These are phyloP conservation scores for Juglanconis juglandina DNA, from an alignment of 2,329 filamentous ascomycete species.

Conservation along the genomic window DNA sequence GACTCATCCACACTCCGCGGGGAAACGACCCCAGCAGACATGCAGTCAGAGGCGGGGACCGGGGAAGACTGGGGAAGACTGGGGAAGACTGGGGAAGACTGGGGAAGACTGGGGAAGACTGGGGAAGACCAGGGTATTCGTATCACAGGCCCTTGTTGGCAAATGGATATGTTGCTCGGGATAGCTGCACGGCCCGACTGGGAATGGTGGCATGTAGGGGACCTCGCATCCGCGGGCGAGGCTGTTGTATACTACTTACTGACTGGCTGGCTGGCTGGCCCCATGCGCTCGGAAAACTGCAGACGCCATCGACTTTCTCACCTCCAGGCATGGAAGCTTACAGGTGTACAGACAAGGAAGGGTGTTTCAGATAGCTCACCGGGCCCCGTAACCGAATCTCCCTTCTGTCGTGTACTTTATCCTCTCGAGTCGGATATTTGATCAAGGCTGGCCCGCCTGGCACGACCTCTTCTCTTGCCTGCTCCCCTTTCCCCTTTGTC, in stretches of 20 bases:
- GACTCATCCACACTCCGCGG: background rate
- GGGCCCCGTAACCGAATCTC: background rate
- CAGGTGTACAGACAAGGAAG: background rate
- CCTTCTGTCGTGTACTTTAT: background rate
- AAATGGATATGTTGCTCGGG: background rate
- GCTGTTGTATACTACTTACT: background rate
- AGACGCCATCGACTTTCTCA: background rate
- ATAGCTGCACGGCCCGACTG: background rate
- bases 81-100: background rate
- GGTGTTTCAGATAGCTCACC: background rate
- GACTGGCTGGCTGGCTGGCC: background rate
- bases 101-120: background rate
- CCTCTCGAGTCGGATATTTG: background rate
- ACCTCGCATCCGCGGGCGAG: conserved; percentile 1
- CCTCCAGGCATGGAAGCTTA: background rate
- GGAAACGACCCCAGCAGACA: background rate
- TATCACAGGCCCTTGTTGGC: background rate
- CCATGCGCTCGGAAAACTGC: background rate
- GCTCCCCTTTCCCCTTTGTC: background rate
- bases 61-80: background rate
- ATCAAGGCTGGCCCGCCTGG: no score
- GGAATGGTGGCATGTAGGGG: conserved; percentile 4
- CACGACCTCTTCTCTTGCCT: background rate
- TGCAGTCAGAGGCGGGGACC: background rate
- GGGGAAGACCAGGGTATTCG: background rate